These are phyloP conservation scores for Cryphonectria parasitica DNA, from an alignment of 2,329 filamentous ascomycete genomes.

Conservation along the genomic window DNA sequence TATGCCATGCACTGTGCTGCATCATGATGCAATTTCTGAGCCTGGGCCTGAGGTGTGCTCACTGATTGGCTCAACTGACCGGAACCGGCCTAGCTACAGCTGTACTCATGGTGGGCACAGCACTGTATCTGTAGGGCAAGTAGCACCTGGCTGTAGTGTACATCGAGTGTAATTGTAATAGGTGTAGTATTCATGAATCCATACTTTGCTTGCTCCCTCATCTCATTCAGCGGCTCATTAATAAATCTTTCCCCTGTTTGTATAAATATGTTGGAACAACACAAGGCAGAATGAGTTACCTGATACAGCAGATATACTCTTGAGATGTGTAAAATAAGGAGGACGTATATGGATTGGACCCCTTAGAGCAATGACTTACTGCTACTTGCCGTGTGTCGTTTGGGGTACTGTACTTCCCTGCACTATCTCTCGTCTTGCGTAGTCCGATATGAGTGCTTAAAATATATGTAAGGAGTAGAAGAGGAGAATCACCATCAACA, in stretches of 20 bases:
- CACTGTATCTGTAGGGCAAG: background rate
- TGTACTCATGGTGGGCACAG: background rate
- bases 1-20: background rate
- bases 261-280: no score
- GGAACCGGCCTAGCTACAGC: background rate
- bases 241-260: no score
- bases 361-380: background rate
- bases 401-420: background rate
- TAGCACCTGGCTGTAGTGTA: no score
- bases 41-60: background rate
- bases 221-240: no score
- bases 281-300: no score
- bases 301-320: no score
- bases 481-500: no score
- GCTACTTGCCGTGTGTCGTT: background rate
- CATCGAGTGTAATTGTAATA: background rate
- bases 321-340: background rate
- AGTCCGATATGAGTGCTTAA: background rate
- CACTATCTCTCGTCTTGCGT: background rate
- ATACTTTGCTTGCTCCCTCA: no score
- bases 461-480: no score
- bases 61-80: background rate
- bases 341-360: background rate
- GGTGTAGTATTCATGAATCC: background rate
- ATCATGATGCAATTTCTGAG: background rate